These are phyloP conservation scores for Ogataea paraovalis DNA, from an alignment of 805 yeast species.

Conservation along the genomic window DNA sequence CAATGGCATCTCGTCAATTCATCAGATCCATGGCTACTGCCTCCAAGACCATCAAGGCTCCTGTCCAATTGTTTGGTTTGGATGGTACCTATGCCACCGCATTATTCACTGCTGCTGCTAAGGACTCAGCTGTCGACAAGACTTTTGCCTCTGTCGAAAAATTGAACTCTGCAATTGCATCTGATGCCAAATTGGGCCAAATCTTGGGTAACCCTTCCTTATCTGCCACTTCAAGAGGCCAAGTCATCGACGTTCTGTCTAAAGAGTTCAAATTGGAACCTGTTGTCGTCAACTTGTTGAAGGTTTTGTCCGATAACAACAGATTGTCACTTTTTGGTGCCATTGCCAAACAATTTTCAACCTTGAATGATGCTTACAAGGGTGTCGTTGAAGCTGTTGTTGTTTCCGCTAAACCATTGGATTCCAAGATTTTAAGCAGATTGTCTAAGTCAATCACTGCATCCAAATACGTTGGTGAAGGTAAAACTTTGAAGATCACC, in stretches of 20 bases:
- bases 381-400: slow-evolving; percentile 93
- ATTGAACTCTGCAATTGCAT: slow-evolving; percentile 49
- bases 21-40: slow-evolving; percentile 73
- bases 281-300: slow-evolving; percentile 73
- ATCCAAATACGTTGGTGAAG: slow-evolving; percentile 78
- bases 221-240: slow-evolving; percentile 66
- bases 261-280: slow-evolving; percentile 52
- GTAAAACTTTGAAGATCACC: slow-evolving; percentile 78
- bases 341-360: slow-evolving; percentile 66
- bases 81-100: slow-evolving; percentile 98
- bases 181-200: slow-evolving; percentile 60
- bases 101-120: slow-evolving; percentile 84
- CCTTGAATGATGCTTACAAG: slow-evolving; percentile 81
- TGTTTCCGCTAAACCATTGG: slow-evolving; percentile 83
- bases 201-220: slow-evolving; percentile 81
- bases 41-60: slow-evolving; percentile 56
- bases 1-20: slow-evolving; percentile 62
- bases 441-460: slow-evolving; percentile 72
- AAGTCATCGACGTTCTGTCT: slow-evolving; percentile 60
- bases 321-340: slow-evolving; percentile 68
- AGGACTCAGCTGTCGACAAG: slow-evolving; percentile 67
- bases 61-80: slow-evolving; percentile 89
- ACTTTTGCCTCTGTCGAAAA: slow-evolving; percentile 63
- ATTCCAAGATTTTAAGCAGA: slow-evolving; percentile 71
- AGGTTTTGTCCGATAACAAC: slow-evolving; percentile 90